phyloP scores from a whole-genome alignment of 2,329 filamentous ascomycete genomes.

The Fusarium succisae region DNA sequence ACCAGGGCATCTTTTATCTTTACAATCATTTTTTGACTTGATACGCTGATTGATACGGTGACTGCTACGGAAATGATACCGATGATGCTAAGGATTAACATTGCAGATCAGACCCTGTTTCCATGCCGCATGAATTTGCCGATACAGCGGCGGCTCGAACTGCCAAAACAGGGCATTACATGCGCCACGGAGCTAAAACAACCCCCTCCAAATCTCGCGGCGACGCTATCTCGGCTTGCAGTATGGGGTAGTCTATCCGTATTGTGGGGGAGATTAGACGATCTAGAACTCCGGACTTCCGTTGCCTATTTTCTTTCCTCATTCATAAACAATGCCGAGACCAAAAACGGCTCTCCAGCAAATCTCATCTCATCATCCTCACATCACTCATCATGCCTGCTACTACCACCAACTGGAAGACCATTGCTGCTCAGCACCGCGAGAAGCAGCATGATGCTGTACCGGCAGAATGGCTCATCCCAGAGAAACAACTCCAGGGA shows the following conservation, averaged over 20 bases:
- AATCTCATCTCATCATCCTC: neutral
- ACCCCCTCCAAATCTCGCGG: neutral
- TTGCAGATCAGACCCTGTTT: neutral
- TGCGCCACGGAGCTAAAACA: neutral
- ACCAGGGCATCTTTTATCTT: constrained; percentile 9
- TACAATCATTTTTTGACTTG: neutral
- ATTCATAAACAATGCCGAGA: neutral
- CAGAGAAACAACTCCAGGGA: constrained; percentile 1
- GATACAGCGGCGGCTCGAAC: neutral
- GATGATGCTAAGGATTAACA: neutral
- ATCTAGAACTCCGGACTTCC: neutral
- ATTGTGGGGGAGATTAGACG: neutral
- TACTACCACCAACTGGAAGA: constrained; percentile 24
- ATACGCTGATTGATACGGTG: neutral
- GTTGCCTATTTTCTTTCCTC: neutral
- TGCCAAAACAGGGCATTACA: neutral
- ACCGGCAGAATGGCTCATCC: constrained; percentile 23
- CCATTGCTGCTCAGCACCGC: constrained; percentile 28
- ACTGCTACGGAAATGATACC: neutral
- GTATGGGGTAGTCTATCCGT: neutral
- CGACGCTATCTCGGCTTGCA: neutral
- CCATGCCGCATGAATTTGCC: neutral
- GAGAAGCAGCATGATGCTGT: constrained; percentile 27
- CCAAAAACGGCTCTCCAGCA: neutral
- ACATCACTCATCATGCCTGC: constrained; percentile 23